Base-by-base conservation (phyloP, 768 basidiomycete species). In the Amanita jacksonii region DNA sequence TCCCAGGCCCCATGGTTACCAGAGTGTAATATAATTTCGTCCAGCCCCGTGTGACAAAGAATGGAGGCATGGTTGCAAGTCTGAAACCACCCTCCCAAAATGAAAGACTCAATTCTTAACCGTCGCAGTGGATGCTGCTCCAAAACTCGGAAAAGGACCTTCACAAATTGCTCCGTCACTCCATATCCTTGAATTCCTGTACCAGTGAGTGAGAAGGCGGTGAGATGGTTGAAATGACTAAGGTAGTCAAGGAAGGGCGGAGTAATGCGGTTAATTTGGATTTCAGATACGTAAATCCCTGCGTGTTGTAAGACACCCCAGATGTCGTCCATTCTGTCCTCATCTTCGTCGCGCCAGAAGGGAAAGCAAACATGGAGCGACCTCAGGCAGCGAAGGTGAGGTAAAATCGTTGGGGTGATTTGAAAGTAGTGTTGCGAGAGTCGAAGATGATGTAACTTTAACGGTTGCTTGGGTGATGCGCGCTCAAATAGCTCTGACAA, bases 361-460 rank as follows among this genome's bases (percentile, higher is more conserved):
- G 28, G 19, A 20, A 30, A 30, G 10, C 10, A 12, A 15, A 32
- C 4, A 10, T 42, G n/a, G 20, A 42, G 41, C 16, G 27, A 41
- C 5, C 16, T 41, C 18, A 41, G 8, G 13, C 1, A 41, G 3
- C 40, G 40, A n/a, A 41, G n/a, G 10, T 41, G 28, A 20, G 28
- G 28, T n/a, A 41, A 16, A 15, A 31, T 25, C 5, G 15, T 32
- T 41, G 25, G 27, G n/a, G 25, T 41, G 13, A 41, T 28, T 8
- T 12, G 3, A 20, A 15, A 32, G 28, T 16, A 41, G n/a, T 31
- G 5, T 1, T 19, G n/a, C 7, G 23, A 41, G 9, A 41, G 13
- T 18, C 40, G 28, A 12, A 41, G 27, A 19, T 33, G 41, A n/a
- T 15, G 30, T 16, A 42, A 28, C 41, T 23, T 42, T n/a, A 42